These are phyloP conservation scores for Quercus robur DNA, from an alignment of 306 rosid genomes.

Conservation along the genomic window DNA sequence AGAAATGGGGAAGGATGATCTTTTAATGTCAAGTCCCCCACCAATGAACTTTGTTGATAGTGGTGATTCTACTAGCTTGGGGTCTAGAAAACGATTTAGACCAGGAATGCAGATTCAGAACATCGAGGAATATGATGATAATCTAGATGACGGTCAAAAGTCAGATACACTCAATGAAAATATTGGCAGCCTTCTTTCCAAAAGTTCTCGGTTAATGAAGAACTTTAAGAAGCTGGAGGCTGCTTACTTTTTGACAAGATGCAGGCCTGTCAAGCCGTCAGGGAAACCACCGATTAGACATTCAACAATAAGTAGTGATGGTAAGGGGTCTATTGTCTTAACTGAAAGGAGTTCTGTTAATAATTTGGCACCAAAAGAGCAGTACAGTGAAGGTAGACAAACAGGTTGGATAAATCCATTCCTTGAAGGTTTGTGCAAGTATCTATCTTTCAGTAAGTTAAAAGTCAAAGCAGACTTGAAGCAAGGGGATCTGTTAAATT, in stretches of 20 bases:
- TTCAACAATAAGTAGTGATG: slow-evolving; percentile 59
- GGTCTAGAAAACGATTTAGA: slow-evolving; percentile 80
- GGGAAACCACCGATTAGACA: slow-evolving; percentile 47
- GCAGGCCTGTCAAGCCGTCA: slow-evolving; percentile 49
- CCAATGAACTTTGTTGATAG: slow-evolving; percentile 44
- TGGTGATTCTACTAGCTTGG: slow-evolving; percentile 52
- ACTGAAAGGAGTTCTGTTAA: slow-evolving; percentile 70
- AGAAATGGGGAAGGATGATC: slow-evolving; percentile 45
- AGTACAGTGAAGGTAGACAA: slow-evolving; percentile 41
- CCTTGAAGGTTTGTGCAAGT: slow-evolving; percentile 96
- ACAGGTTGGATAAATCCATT: slow-evolving; percentile 96
- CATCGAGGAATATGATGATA: slow-evolving; percentile 62
- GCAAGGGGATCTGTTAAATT: slow-evolving; percentile 96
- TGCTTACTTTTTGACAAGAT: slow-evolving; percentile 77
- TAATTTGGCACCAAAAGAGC: slow-evolving; percentile 59
- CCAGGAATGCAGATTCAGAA: slow-evolving; percentile 31
- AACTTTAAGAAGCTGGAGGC: slow-evolving; percentile 91
- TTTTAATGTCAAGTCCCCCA: slow-evolving; percentile 57
- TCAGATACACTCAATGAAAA: slow-evolving; percentile 20
- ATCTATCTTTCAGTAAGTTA: slow-evolving; percentile 73
- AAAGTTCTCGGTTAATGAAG: slow-evolving; percentile 73
- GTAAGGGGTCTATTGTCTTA: slow-evolving; percentile 59
- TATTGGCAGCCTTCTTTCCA: slow-evolving; percentile 47
- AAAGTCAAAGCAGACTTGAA: slow-evolving; percentile 92
- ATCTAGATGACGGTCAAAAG: slow-evolving; percentile 42